Conservation (phyloP, 768 basidiomycete genomes). For the Fibroporia radiculosa region DNA sequence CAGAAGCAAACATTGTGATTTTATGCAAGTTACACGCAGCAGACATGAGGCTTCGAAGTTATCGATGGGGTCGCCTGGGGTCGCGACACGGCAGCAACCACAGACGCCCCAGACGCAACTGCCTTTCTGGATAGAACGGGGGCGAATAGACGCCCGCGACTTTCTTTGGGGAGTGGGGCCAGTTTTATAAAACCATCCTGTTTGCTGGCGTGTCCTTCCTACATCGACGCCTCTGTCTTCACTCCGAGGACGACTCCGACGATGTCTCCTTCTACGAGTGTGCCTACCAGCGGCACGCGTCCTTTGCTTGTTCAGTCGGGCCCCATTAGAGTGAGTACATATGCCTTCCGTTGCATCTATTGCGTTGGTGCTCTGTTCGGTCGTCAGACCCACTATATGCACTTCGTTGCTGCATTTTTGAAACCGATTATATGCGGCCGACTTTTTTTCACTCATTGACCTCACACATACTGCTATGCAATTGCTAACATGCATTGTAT, state of each 20-base stretch:
- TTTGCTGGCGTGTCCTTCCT: background rate
- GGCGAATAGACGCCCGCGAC: too few species aligned
- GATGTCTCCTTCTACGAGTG: slow-evolving; percentile 13
- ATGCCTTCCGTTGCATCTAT: background rate
- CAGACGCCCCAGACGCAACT: too few species aligned
- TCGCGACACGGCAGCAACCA: too few species aligned
- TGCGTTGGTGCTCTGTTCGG: background rate
- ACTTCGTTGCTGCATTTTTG: background rate
- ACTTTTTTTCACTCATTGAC: background rate
- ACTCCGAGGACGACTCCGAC: slow-evolving; percentile 12
- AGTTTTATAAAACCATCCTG: background rate
- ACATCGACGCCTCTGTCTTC: background rate
- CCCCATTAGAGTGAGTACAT: slow-evolving; percentile 24
- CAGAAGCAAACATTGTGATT: too few species aligned
- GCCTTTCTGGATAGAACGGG: too few species aligned
- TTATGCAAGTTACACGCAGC: too few species aligned
- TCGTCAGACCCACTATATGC: background rate
- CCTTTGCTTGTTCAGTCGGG: slow-evolving; percentile 27
- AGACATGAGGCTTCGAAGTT: too few species aligned
- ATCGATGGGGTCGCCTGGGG: too few species aligned
- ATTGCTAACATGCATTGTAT: background rate
- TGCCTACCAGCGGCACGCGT: slow-evolving; percentile 18
- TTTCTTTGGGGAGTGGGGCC: background rate
- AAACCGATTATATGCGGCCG: background rate
- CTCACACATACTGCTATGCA: background rate